Evolutionary conservation across 2,329 filamentous ascomycete species (phyloP).

Genomic region (Aspergillus spinulosporus): DNA sequence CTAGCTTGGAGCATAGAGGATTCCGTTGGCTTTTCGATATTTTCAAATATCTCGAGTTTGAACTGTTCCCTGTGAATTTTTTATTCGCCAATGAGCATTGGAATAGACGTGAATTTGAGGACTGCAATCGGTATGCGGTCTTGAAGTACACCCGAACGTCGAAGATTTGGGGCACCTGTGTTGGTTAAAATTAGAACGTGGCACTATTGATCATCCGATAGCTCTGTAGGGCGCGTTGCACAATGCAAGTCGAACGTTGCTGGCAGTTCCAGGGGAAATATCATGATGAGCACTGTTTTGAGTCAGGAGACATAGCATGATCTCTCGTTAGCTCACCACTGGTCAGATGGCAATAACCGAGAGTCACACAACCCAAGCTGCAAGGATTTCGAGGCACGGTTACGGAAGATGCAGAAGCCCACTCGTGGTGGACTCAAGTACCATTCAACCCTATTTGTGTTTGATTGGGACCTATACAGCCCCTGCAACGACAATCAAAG

Average conservation of each 20-base stretch:
- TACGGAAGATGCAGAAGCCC: background rate
- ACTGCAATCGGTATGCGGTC: background rate
- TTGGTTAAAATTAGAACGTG: background rate
- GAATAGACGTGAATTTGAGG: background rate
- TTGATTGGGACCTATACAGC: background rate
- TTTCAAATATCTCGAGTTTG: background rate
- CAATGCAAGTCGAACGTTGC: background rate
- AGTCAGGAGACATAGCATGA: background rate
- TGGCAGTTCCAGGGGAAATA: background rate
- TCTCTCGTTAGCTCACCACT: background rate
- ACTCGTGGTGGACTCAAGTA: background rate
- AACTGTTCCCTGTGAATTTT: background rate
- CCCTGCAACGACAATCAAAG: background rate
- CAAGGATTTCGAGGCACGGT: background rate
- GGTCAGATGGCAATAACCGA: background rate
- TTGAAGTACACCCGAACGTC: too few species aligned
- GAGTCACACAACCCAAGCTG: background rate
- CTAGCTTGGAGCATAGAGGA: background rate
- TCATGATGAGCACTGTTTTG: background rate
- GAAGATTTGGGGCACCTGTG: background rate
- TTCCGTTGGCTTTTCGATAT: constrained; percentile 1
- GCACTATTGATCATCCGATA: background rate
- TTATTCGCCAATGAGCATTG: background rate
- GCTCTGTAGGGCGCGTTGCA: background rate
- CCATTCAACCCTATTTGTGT: background rate